Evolutionary conservation across 192 early-diverging fungal species (phyloP), one percentile per base, ranked within the genome.

Genomic region (Backusella liffmaniae): DNA sequence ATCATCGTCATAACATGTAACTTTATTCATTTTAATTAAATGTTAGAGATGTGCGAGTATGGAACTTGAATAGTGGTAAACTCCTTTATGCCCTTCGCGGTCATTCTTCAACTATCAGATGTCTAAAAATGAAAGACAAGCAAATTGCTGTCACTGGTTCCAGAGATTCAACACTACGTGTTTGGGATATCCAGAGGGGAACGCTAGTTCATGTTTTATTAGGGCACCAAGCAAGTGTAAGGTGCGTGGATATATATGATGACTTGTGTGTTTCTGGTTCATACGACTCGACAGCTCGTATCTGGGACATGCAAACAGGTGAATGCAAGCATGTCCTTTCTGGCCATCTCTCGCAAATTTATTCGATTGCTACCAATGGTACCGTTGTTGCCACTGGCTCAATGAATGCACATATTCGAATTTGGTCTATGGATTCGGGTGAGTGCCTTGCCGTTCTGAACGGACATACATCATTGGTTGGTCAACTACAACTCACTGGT

Each of bases 41-140:
- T 72, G 18, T 62, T 59, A 89, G 88, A 67, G 86, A 92, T 42
- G 95, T 99, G 15, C 90, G 98, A 2, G 94, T 98, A 6, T 99
- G 98, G 98, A 94, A 98, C 80, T 88, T 98, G 82, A 89, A 93
- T 37, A 88, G 91, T 1, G 95, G 96, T 5, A 69, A 75, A 36
- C 94, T 94, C 82, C 93, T 92, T 26, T 94, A 98, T 76, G 87
- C 97, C 49, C 95, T 99, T 82, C 87, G 92, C 41, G 98, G 98
- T 21, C 98, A 99, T 75, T 96, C 95, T 5, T 95, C 94, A 34
- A 99, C 98, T 13, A 96, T 99, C 34, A 88, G 97, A 13, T 99
- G 97, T 82, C 82, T 99, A 72, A 92, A 96, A 73, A 90, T 99
- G 39, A 83, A 73, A 68, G 86, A 89, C 34, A 87, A 86, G 39